Evolutionary conservation across 2,329 filamentous ascomycete species (phyloP), one percentile per base, ranked within the genome.

Genomic region (Cucurbitaria berberidis): DNA sequence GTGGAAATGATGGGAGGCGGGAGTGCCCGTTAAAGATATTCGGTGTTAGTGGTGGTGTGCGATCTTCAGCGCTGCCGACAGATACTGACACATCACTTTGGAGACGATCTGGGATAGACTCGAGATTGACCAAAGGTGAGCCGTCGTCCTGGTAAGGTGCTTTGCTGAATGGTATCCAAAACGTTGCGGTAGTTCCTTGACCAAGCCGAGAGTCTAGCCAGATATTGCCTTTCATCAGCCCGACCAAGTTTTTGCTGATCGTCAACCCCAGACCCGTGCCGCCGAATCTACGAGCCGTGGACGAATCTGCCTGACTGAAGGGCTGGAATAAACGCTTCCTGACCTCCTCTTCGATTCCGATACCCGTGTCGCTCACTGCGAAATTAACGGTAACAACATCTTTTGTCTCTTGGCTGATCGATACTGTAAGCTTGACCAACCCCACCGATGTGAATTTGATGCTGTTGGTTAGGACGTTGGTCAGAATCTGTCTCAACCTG

Each of bases 221-320:
- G 57, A 95, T 93, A n/a, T 82, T 77, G 6, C 90, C 90, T 53
- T 85, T 84, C 90, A 95, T 93, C 22, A 93, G 75, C 53, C 92
- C 88, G 2, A 93, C 81, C 5, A 80, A 74, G 57, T 91, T 91
- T 73, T 93, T 93, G 76, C 86, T 90, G 61, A 93, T 93, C 1
- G 89, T 91, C 56, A 93, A 74, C 0, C 90, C 90, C 0, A 93
- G 76, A 1, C 89, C 90, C 1, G 89, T 93, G 1, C 90, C 90
- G 34, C 89, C 89, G 70, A 91, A 93, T n/a, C 86, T 82, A 47
- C 89, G 81, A 16, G 89, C 89, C 0, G 90, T 93, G 3, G 89
- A 92, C 1, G 89, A 86, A 67, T 93, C 90, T 4, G 89, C 90
- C 72, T 95, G 90, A 55, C 86, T 90, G 72, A 93, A 95, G 0